Percentiles rank a stretch among this genome's conserved stretches.
Conservation (phyloP, 257 asterid species). For the Misopates orontium region DNA sequence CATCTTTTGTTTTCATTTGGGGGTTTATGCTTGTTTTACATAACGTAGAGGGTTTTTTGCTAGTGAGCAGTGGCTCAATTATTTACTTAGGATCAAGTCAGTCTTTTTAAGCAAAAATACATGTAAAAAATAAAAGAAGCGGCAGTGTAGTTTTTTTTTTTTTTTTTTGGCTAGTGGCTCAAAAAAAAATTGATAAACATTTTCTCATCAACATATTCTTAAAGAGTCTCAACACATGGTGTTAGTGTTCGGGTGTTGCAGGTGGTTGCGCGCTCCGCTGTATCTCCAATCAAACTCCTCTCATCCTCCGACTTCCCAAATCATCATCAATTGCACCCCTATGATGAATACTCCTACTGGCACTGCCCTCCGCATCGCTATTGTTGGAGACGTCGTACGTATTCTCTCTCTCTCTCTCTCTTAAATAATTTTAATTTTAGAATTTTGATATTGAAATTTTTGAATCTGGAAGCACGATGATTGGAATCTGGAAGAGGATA, state of each 20-base stretch:
- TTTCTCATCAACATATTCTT: too few relatives aligned
- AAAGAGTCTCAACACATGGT: background rate
- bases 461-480: slow-evolving; percentile 68
- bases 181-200: too few relatives aligned
- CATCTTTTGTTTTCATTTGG: too few relatives aligned
- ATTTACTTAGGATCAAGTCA: too few relatives aligned
- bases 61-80: too few relatives aligned
- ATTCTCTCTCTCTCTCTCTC: slow-evolving; percentile 23
- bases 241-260: slow-evolving; percentile 37
- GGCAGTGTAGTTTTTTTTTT: too few relatives aligned
- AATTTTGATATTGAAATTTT: background rate
- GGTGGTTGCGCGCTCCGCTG: slow-evolving; percentile 62
- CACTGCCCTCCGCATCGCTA: slow-evolving; percentile 63
- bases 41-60: too few relatives aligned
- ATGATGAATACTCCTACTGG: slow-evolving; percentile 25
- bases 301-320: slow-evolving; percentile 32
- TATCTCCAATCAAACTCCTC: slow-evolving; percentile 34
- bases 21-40: too few relatives aligned
- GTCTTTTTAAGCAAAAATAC: too few relatives aligned
- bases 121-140: too few relatives aligned
- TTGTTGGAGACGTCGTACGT: slow-evolving; percentile 88
- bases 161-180: too few relatives aligned
- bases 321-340: slow-evolving; percentile 27
- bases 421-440: background rate
- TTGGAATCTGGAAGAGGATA: slow-evolving; percentile 85